Conservation (phyloP, 2,329 filamentous ascomycete genomes). For the Xylaria sp. region DNA sequence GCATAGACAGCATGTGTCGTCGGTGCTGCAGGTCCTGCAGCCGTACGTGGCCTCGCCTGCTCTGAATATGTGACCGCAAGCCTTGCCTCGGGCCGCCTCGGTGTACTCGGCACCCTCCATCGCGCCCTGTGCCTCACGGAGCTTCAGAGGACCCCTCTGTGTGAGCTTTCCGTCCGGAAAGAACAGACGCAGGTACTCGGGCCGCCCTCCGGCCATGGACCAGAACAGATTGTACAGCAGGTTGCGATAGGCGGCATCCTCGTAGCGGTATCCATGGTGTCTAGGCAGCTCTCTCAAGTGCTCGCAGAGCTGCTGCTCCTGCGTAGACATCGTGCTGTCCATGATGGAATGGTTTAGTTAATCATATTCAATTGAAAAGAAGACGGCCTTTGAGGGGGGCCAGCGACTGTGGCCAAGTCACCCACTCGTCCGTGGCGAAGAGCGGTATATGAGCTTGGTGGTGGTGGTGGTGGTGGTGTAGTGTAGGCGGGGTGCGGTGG, state of each 20-base stretch:
- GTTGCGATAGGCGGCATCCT: slow-evolving; percentile 72
- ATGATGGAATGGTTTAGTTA: slow-evolving; percentile 50
- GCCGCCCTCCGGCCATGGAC: slow-evolving; percentile 80
- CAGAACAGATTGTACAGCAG: slow-evolving; percentile 85
- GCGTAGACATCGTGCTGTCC: slow-evolving; percentile 67
- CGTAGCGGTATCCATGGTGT: slow-evolving; percentile 79
- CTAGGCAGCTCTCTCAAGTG: slow-evolving; percentile 82
- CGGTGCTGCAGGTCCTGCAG: slow-evolving; percentile 92
- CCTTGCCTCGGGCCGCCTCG: slow-evolving; percentile 87
- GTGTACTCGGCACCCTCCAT: slow-evolving; percentile 95
- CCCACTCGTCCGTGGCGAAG: slow-evolving; percentile 12
- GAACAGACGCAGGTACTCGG: slow-evolving; percentile 79
- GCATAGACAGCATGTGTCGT: slow-evolving; percentile 96
- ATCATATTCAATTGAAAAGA: slow-evolving; percentile 38
- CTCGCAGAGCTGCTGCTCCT: slow-evolving; percentile 85
- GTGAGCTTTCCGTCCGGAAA: slow-evolving; percentile 80
- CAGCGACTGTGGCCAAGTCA: not conserved
- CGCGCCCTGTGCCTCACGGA: slow-evolving; percentile 90
- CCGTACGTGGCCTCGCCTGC: slow-evolving; percentile 91
- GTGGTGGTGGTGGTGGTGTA: slow-evolving; percentile 7
- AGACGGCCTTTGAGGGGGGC: not conserved
- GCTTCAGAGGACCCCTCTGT: slow-evolving; percentile 72
- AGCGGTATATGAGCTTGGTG: slow-evolving; percentile 10
- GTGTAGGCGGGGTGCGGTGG: slow-evolving; percentile 6
- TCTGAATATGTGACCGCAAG: slow-evolving; percentile 98